These are phyloP conservation scores for Saccharomycopsis malanga DNA, from an alignment of 805 yeast genomes.

Conservation along the genomic window DNA sequence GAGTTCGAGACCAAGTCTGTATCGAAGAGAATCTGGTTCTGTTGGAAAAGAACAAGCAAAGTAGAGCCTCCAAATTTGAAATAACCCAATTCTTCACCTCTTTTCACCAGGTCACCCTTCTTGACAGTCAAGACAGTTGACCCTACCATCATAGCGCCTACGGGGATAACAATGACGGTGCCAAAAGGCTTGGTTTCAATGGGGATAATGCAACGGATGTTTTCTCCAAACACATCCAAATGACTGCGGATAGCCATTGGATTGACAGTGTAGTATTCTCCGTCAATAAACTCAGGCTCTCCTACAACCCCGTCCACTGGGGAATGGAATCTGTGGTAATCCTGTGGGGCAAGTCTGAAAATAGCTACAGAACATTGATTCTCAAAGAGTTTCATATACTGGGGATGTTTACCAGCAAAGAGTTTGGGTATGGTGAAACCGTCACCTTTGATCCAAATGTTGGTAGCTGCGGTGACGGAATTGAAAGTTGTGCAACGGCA, in stretches of 20 bases:
- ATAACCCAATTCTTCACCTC: slow-evolving; percentile 86
- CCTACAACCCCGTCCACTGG: slow-evolving; percentile 76
- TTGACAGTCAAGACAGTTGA: slow-evolving; percentile 67
- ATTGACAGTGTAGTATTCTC: slow-evolving; percentile 92
- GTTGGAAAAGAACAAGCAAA: slow-evolving; percentile 56
- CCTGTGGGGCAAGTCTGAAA: slow-evolving; percentile 93
- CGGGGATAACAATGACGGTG: slow-evolving; percentile 64
- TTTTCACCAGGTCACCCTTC: slow-evolving; percentile 47
- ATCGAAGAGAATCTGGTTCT: slow-evolving; percentile 51
- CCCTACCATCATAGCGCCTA: slow-evolving; percentile 99
- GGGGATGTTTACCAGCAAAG: slow-evolving; percentile 37
- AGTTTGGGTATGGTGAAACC: slow-evolving; percentile 63
- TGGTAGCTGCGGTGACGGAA: slow-evolving; percentile 52
- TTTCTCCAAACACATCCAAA: slow-evolving; percentile 89
- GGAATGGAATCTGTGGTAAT: slow-evolving; percentile 87
- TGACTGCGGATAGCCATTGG: slow-evolving; percentile 93
- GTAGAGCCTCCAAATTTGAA: slow-evolving; percentile 97
- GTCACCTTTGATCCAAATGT: slow-evolving; percentile 85
- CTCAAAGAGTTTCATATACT: slow-evolving; percentile 37
- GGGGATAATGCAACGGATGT: slow-evolving; percentile 71
- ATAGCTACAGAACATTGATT: slow-evolving; percentile 59
- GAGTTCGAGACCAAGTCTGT: slow-evolving; percentile 69
- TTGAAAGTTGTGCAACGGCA: slow-evolving; percentile 72
- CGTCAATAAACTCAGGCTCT: slow-evolving; percentile 62
- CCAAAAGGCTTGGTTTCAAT: slow-evolving; percentile 76